These are phyloP conservation scores for Boechera stricta DNA, from an alignment of 345 rosid species.

Conservation along the genomic window DNA sequence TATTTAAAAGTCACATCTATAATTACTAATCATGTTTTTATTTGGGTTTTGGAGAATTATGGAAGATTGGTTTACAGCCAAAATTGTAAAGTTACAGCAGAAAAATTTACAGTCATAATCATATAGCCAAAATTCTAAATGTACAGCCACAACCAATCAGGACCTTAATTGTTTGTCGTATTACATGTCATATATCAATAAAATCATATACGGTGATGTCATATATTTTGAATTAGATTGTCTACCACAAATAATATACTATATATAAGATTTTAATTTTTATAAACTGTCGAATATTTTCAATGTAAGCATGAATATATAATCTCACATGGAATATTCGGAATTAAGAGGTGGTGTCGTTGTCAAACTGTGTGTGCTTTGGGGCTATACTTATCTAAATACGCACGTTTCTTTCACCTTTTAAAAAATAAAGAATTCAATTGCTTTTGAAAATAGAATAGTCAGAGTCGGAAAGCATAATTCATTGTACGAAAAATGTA, in stretches of 20 bases:
- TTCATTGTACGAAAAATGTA: too few relatives aligned
- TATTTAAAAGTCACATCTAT: too few relatives aligned
- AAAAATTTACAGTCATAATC: too few relatives aligned
- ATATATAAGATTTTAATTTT: not conserved
- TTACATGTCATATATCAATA: not conserved
- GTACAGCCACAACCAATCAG: too few relatives aligned
- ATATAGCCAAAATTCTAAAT: too few relatives aligned
- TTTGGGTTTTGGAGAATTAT: too few relatives aligned
- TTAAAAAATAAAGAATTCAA: not conserved
- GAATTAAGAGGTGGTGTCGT: not conserved
- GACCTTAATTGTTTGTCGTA: not conserved
- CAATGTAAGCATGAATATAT: not conserved
- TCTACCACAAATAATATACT: not conserved
- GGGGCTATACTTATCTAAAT: too few relatives aligned
- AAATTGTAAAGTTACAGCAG: too few relatives aligned
- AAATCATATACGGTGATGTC: not conserved
- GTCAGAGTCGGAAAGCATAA: conserved; percentile 7
- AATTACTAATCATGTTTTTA: too few relatives aligned
- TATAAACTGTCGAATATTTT: not conserved
- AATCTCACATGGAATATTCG: conserved; percentile 5
- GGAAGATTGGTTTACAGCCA: too few relatives aligned
- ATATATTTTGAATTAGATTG: not conserved
- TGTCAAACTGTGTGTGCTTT: too few relatives aligned
- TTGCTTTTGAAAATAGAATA: not conserved
- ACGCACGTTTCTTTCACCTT: conserved; percentile 27